Conservation (phyloP, 495 filamentous ascomycete genomes). For the Letharia columbiana region DNA sequence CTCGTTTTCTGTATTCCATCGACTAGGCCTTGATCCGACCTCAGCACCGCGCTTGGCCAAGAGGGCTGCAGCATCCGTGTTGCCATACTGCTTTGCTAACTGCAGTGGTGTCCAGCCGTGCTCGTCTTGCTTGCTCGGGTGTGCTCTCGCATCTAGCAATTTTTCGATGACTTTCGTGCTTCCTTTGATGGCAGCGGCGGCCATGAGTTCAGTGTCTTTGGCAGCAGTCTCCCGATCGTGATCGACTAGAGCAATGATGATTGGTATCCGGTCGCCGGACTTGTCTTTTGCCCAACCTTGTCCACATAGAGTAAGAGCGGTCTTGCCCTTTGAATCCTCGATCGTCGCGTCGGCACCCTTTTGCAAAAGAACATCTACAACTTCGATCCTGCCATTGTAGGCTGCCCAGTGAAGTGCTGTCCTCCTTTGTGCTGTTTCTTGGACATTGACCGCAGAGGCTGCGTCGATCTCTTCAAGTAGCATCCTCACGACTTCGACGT, state of each 20-base stretch:
- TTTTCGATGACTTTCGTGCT: conserved; percentile 9
- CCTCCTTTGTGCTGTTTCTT: not conserved
- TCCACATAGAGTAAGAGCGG: conserved; percentile 7
- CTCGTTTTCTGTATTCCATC: not conserved
- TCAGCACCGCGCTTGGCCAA: conserved; percentile 5
- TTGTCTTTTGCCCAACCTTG: conserved; percentile 7
- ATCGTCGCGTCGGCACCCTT: conserved; percentile 7
- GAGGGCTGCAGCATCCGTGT: conserved; percentile 7
- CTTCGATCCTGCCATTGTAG: conserved; percentile 7
- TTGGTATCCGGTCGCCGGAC: conserved; percentile 1
- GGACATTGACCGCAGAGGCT: not conserved
- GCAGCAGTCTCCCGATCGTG: conserved; percentile 4
- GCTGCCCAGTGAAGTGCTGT: conserved; percentile 9
- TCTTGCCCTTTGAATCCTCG: not conserved
- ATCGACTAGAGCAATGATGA: conserved; percentile 1
- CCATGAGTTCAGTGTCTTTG: conserved; percentile 2
- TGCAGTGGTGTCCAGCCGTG: conserved; percentile 11
- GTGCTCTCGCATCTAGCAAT: conserved; percentile 6
- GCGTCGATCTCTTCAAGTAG: not conserved
- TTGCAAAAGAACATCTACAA: not conserved
- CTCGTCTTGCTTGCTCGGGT: conserved; percentile 7
- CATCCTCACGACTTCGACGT: not conserved
- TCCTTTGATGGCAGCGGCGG: conserved; percentile 7
- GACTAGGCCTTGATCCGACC: conserved; percentile 3
- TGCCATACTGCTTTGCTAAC: conserved; percentile 8